Percentiles rank a stretch among this genome's conserved stretches.
These are phyloP conservation scores for Alternaria ventricosa DNA, from an alignment of 2,329 filamentous ascomycete genomes.

Conservation along the genomic window DNA sequence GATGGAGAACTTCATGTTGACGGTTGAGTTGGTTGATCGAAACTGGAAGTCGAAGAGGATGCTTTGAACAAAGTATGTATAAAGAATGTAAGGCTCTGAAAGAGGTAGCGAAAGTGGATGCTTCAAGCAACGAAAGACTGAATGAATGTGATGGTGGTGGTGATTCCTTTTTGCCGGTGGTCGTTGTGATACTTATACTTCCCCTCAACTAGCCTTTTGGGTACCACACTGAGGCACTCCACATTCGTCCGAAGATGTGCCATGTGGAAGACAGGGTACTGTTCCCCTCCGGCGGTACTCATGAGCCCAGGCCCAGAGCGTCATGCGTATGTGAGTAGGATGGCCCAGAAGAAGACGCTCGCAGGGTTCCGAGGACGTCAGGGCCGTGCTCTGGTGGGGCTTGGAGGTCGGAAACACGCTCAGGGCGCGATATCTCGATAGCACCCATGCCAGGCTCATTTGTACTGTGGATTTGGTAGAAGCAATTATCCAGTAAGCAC, in stretches of 20 bases:
- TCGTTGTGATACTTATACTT: conserved; percentile 19
- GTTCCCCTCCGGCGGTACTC: not conserved
- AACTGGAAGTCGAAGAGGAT: conserved; percentile 21
- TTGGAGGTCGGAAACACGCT: not conserved
- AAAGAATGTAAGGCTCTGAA: conserved; percentile 23
- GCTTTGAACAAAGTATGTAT: conserved; percentile 23
- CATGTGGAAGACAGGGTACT: conserved; percentile 1
- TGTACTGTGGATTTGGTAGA: not conserved
- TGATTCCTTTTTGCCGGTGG: conserved; percentile 7
- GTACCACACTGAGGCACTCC: not conserved
- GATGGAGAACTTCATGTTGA: conserved; percentile 45
- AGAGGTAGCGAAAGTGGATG: conserved; percentile 27
- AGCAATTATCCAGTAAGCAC: not conserved
- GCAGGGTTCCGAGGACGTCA: not conserved
- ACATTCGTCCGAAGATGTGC: not conserved
- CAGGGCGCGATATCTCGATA: not conserved
- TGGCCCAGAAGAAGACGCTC: not conserved
- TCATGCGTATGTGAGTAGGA: not conserved
- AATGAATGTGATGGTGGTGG: conserved; percentile 23
- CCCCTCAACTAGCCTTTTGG: not conserved
- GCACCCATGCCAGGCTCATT: not conserved
- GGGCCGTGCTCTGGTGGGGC: not conserved
- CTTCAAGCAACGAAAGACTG: conserved; percentile 34
- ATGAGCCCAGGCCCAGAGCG: not conserved
- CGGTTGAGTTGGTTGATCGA: conserved; percentile 13